phyloP scores from a whole-genome alignment of 331 rosid species.

The Arachis monticola region DNA sequence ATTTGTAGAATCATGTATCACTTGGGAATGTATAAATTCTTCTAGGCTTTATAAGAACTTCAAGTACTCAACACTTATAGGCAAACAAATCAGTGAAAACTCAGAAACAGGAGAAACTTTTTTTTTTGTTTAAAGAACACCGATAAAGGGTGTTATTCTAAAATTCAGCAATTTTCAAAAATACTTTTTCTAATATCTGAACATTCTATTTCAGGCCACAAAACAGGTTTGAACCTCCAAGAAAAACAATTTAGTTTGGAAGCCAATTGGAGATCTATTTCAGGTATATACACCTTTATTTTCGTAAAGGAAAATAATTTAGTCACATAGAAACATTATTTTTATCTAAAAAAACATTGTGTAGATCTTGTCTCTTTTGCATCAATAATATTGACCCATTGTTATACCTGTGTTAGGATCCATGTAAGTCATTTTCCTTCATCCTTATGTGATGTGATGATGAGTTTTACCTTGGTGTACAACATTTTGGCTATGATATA shows the following conservation, averaged over 20 bases:
- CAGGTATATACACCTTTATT: too few species aligned
- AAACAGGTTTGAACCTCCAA: not conserved
- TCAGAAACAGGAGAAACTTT: not conserved
- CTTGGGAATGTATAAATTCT: slow-evolving; percentile 28
- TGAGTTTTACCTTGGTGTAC: not conserved
- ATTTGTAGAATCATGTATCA: slow-evolving; percentile 15
- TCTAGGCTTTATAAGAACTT: not conserved
- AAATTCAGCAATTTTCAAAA: not conserved
- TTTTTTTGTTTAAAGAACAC: not conserved
- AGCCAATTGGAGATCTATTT: too few species aligned
- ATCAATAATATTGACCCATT: too few species aligned
- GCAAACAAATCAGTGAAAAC: not conserved
- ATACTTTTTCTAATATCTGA: not conserved
- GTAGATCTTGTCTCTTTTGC: too few species aligned
- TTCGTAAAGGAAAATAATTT: too few species aligned
- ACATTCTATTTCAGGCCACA: not conserved
- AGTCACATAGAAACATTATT: too few species aligned
- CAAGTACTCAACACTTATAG: not conserved
- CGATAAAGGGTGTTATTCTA: slow-evolving; percentile 16
- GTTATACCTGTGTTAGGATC: too few species aligned
- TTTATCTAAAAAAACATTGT: too few species aligned
- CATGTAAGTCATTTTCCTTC: too few species aligned
- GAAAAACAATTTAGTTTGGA: too few species aligned
- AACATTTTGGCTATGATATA: not conserved
- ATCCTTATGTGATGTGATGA: too few species aligned